Base-by-base conservation (phyloP, 352 stramenopile genomes). In the Globisporangium recalcitrans region DNA sequence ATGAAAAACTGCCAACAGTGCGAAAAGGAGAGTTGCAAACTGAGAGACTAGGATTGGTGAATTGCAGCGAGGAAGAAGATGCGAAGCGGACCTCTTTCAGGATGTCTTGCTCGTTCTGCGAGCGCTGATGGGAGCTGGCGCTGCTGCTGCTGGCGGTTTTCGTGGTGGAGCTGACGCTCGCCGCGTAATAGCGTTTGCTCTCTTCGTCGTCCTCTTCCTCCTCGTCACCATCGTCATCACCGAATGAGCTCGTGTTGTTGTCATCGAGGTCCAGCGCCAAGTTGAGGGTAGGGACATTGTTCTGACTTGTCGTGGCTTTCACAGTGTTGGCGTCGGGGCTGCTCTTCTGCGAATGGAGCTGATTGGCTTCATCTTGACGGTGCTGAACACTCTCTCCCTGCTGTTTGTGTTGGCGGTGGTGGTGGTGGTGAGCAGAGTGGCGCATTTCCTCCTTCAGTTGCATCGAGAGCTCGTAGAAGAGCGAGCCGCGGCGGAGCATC, bases 1-100 rank as follows among this genome's bases (percentile, higher is more conserved):
- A 85, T 67, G 62, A 87, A 85, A 68, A 87, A 85, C 75, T 87
- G 68, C 53, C 38, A 21, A 36, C 29, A 59, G 49, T 36, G 60
- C 44, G 62, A 61, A 62, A 77, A 55, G 63, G 51, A 70, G 68
- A 75, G 44, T 69, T 55, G 65, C 64, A 74, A 52, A 77, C 70
- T 74, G 64, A 77, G 64, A 72, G 62, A 68, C 57, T 38, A 46
- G 65, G 69, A 64, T 64, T 62, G 22, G 66, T 60, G 24, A 70
- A 60, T 8, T 47, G 52, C 61, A 60, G 61, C 44, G 68, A 69
- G 21, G 60, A 52, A 21, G 53, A 44, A 13, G 27, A 26, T 21
- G 46, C 9, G 26, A 57, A 60, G 42, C 69, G 48, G 57, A 82
- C 74, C 74, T 82, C 74, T 77, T 80, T 82, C 24, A 82, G 61